phyloP scores from a whole-genome alignment of 2,329 filamentous ascomycete species.

The Colletotrichum sp. region DNA sequence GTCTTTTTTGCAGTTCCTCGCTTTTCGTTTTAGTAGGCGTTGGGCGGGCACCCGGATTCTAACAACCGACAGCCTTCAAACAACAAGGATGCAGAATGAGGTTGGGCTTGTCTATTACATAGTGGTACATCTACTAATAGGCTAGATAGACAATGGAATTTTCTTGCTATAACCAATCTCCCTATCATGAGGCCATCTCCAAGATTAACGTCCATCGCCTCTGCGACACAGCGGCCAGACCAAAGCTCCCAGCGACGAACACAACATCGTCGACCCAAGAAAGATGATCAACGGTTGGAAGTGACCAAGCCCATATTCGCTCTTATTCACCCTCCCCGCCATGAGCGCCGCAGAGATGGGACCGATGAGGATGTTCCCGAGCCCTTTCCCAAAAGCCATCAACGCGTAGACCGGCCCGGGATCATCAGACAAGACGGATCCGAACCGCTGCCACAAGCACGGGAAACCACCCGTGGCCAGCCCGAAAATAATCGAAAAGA shows the following conservation, averaged over 20 bases:
- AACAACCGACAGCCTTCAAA: too few relatives aligned
- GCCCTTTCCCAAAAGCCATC: constrained; percentile 32
- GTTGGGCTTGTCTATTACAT: too few relatives aligned
- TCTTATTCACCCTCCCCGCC: background rate
- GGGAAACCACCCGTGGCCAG: constrained; percentile 54
- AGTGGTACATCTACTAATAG: too few relatives aligned
- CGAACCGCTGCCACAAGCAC: constrained; percentile 29
- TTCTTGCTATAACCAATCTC: too few relatives aligned
- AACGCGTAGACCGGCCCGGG: constrained; percentile 27
- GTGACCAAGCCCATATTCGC: background rate
- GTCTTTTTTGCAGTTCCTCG: too few relatives aligned
- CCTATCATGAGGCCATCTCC: too few relatives aligned
- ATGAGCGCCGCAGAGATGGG: constrained; percentile 26
- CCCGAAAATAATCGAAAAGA: constrained; percentile 60
- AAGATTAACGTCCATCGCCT: too few relatives aligned
- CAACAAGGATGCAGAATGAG: too few relatives aligned
- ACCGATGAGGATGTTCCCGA: constrained; percentile 30
- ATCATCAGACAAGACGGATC: constrained; percentile 28
- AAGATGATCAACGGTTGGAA: constrained; percentile 9
- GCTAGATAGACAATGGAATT: too few relatives aligned
- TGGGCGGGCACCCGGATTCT: too few relatives aligned
- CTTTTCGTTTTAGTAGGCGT: background rate
- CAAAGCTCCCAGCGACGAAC: background rate
- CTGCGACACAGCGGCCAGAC: background rate
- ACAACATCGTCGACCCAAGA: constrained; percentile 10